A percentile compares a stretch with the other conserved stretches of the same genome.
These are phyloP conservation scores for Phoma herbarum DNA, from an alignment of 2,329 filamentous ascomycete species.

Conservation along the genomic window DNA sequence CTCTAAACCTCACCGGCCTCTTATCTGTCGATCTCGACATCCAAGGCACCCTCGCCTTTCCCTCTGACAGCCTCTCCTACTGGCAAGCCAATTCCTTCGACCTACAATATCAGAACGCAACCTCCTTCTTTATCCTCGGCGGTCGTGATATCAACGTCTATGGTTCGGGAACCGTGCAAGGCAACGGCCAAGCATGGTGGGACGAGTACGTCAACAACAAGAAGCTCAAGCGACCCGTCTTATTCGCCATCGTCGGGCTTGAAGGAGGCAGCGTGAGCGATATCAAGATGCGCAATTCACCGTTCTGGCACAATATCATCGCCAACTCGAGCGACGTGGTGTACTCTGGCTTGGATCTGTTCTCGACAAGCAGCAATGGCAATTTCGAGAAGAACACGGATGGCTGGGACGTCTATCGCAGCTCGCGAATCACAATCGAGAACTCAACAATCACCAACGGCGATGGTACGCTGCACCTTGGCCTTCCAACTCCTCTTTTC, in stretches of 20 bases:
- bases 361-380: conserved; percentile 23
- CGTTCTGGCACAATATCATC: conserved; percentile 55
- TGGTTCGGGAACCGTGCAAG: conserved; percentile 62
- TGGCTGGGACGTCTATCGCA: conserved; percentile 65
- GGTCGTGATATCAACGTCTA: conserved; percentile 70
- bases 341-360: conserved; percentile 19
- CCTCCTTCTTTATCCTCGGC: conserved; percentile 69
- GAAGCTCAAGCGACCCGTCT: conserved; percentile 17
- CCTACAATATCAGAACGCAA: conserved; percentile 65
- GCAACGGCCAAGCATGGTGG: conserved; percentile 64
- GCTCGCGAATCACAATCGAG: conserved; percentile 67
- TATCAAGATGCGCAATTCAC: conserved; percentile 19
- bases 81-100: conserved; percentile 25
- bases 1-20: conserved; percentile 23
- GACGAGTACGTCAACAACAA: conserved; percentile 20
- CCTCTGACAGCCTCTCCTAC: conserved; percentile 16
- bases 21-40: conserved; percentile 24
- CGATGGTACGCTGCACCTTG: conserved; percentile 43
- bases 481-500: too few species aligned
- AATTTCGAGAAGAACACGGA: conserved; percentile 43
- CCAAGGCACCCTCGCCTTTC: conserved; percentile 20
- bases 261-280: conserved; percentile 16
- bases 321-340: conserved; percentile 58
- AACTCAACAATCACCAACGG: conserved; percentile 66
- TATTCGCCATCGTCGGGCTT: conserved; percentile 18